These are phyloP conservation scores for Nannizziopsis barbatae DNA, from an alignment of 2,329 filamentous ascomycete species.

Conservation along the genomic window DNA sequence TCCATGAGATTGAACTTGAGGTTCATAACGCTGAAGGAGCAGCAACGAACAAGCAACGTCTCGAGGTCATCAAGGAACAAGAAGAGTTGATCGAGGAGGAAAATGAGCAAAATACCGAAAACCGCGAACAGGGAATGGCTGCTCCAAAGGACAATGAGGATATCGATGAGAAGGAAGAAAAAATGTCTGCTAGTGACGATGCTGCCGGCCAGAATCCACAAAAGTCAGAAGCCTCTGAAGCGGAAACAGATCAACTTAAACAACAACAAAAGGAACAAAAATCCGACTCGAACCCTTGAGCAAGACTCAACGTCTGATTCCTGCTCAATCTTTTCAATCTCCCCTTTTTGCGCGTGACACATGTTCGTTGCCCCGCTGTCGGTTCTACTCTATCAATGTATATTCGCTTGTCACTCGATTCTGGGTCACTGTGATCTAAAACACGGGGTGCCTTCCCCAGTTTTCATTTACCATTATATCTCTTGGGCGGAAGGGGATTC, in stretches of 20 bases:
- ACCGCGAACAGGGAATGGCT: slow-evolving; percentile 60
- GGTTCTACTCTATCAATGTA: background rate
- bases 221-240: slow-evolving; percentile 35
- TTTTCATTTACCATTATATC: slow-evolving; percentile 16
- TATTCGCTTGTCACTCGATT: too few species aligned
- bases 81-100: slow-evolving; percentile 97
- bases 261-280: slow-evolving; percentile 21
- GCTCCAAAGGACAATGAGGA: slow-evolving; percentile 77
- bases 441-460: too few species aligned
- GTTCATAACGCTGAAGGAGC: slow-evolving; percentile 94
- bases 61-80: slow-evolving; percentile 96
- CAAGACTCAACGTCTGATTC: too few species aligned
- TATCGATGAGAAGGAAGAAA: slow-evolving; percentile 77
- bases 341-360: background rate
- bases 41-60: slow-evolving; percentile 95
- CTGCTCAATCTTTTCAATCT: background rate
- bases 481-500: slow-evolving; percentile 3
- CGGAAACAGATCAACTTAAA: slow-evolving; percentile 18
- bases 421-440: too few species aligned
- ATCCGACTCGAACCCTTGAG: slow-evolving; percentile 15
- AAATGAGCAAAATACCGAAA: slow-evolving; percentile 78
- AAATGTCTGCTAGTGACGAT: slow-evolving; percentile 24
- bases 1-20: slow-evolving; percentile 98
- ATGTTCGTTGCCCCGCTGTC: background rate
- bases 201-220: slow-evolving; percentile 47